Evolutionary conservation across 441 rosid genomes (phyloP).

Genomic region (Euphorbia schlechtendalii): DNA sequence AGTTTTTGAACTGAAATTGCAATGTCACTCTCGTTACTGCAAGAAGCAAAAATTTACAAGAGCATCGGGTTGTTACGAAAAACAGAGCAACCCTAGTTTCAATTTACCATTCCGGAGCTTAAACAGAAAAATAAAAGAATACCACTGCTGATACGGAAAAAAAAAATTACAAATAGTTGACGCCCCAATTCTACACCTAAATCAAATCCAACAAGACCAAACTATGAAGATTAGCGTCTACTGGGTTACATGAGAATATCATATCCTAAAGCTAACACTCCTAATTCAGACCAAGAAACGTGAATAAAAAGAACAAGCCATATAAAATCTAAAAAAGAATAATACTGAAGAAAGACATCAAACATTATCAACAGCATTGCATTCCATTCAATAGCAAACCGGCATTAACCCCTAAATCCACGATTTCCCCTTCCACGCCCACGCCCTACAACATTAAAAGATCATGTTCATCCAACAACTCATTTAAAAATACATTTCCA

Average conservation of each 20-base stretch:
- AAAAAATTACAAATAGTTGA: constrained; percentile 26
- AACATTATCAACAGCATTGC: constrained; percentile 19
- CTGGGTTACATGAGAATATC: constrained; percentile 19
- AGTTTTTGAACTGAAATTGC: too few relatives aligned
- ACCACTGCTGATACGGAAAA: too few relatives aligned
- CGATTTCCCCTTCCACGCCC: constrained; percentile 76
- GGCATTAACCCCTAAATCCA: constrained; percentile 56
- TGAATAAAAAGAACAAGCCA: constrained; percentile 15
- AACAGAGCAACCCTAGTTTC: too few relatives aligned
- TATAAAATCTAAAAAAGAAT: constrained; percentile 25
- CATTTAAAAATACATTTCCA: not conserved
- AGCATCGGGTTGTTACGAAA: too few relatives aligned
- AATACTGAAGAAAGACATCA: constrained; percentile 23
- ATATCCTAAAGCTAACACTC: constrained; percentile 22
- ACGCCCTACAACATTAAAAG: constrained; percentile 52
- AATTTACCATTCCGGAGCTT: too few relatives aligned
- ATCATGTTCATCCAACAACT: not conserved
- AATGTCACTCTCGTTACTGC: too few relatives aligned
- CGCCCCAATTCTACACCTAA: constrained; percentile 25
- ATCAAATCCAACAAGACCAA: constrained; percentile 13
- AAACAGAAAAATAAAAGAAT: too few relatives aligned
- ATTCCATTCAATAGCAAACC: constrained; percentile 11
- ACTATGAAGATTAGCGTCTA: constrained; percentile 26
- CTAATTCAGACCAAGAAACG: constrained; percentile 3
- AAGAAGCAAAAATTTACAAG: too few relatives aligned